Base-by-base conservation (phyloP, 805 yeast genomes). In the Starmerella geochares region DNA sequence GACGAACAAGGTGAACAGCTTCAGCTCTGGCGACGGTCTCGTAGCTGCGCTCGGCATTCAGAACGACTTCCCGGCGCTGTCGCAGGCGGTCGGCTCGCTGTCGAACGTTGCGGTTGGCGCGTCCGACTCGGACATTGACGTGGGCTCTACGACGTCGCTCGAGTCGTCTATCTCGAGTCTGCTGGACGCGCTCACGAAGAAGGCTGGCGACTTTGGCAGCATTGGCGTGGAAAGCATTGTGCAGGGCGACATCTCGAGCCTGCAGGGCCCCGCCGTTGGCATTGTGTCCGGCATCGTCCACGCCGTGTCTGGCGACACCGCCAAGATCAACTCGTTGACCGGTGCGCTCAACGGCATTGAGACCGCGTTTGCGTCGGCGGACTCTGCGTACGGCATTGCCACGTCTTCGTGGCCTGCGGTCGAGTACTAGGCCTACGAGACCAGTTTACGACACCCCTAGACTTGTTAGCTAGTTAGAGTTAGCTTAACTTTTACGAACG, bases 1-100 rank as follows among this genome's bases (percentile, higher is more conserved):
- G 13, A 5, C 27, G 19, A 42, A 19, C 46, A 29, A 21, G 37
- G 37, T 42, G 13, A 16, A 29, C 13, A 32, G 46, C 20, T 42
- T 19, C 20, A 20, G 16, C 11, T 14, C 44, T 5, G n/a, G 16
- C 10, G 46, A 10, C 10, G 46, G 46, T 33, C 50, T 62, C 14
- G 21, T 24, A 13, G 65, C 61, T 33, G 66, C 66, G 16, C 59
- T 62, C 17, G 55, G 48, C 37, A 62, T 63, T 51, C 66, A 63
- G 61, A 39, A 47, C 40, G 40, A 51, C 46, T 60, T 51, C 56
- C 53, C 53, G 5, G 45, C 54, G 11, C 47, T 62, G 31, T 50
- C 54, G 36, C 13, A 28, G 16, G 61, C 59, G 32, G 51, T 60
- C 25, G 44, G 23, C 20, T 41, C 51, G 31, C 54, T 58, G 5